These are phyloP conservation scores for Colletotrichum tabaci DNA, from an alignment of 2,329 filamentous ascomycete species.

Conservation along the genomic window DNA sequence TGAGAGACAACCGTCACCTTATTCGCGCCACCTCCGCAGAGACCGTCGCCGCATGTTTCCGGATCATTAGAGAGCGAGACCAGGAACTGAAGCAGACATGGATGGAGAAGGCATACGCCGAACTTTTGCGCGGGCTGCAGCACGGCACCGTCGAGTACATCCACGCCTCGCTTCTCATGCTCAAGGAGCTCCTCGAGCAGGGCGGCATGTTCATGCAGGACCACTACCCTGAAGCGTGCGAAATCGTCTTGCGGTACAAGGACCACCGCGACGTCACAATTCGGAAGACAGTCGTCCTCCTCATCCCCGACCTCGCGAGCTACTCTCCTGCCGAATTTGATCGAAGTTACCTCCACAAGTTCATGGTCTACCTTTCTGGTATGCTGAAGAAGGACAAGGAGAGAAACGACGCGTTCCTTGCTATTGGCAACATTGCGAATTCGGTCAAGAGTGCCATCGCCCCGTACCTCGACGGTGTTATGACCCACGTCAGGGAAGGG, in stretches of 20 bases:
- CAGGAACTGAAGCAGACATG: conserved; percentile 87
- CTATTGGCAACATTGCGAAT: conserved; percentile 96
- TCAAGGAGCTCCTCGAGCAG: conserved; percentile 93
- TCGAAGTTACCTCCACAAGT: conserved; percentile 89
- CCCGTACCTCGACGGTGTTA: conserved; percentile 93
- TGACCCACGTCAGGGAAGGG: conserved; percentile 94
- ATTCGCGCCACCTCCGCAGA: conserved; percentile 94
- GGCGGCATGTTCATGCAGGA: conserved; percentile 99
- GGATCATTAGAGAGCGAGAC: conserved; percentile 95
- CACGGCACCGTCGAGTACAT: conserved; percentile 87
- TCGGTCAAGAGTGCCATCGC: conserved; percentile 96
- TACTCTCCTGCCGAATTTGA: conserved; percentile 95
- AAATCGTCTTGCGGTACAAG: conserved; percentile 92
- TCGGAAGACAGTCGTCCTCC: conserved; percentile 87
- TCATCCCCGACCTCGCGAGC: conserved; percentile 92
- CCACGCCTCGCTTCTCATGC: conserved; percentile 92
- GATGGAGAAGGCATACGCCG: conserved; percentile 92
- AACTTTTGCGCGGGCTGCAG: conserved; percentile 85
- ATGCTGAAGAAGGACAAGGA: conserved; percentile 97
- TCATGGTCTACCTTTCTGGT: conserved; percentile 95
- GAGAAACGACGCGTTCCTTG: conserved; percentile 92
- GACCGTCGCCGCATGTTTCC: conserved; percentile 94
- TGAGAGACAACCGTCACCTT: conserved; percentile 90
- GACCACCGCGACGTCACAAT: conserved; percentile 93
- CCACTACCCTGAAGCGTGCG: conserved; percentile 91